Evolutionary conservation across 129 eudicot genomes (phyloP).

Genomic region (Lonicera japonica): DNA sequence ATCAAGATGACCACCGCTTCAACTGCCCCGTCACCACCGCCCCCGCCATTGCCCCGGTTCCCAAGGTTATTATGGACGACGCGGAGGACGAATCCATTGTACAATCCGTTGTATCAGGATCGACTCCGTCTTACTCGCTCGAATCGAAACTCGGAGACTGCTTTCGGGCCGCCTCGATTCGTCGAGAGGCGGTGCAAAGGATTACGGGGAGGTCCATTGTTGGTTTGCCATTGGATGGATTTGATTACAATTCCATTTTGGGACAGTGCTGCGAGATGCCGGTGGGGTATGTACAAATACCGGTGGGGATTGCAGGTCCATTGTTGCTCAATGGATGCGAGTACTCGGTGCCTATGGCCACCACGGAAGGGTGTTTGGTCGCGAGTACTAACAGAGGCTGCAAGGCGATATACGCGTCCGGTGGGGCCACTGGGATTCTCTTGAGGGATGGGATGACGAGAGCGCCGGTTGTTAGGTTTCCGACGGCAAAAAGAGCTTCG

Average conservation of each 20-base stretch:
- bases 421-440: conserved; percentile 46
- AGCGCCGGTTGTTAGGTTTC: conserved; percentile 50
- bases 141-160: conserved; percentile 36
- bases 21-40: conserved; percentile 2
- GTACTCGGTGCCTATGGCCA: conserved; percentile 44
- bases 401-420: conserved; percentile 36
- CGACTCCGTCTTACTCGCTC: conserved; percentile 31
- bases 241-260: conserved; percentile 39
- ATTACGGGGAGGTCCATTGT: conserved; percentile 22
- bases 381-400: conserved; percentile 52
- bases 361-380: conserved; percentile 54
- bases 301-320: conserved; percentile 50
- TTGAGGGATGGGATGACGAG: conserved; percentile 50
- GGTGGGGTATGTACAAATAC: conserved; percentile 38
- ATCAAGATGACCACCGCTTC: conserved; percentile 11
- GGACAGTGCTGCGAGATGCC: conserved; percentile 60
- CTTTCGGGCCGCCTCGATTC: conserved; percentile 33
- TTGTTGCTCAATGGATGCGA: conserved; percentile 46
- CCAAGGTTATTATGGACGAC: not conserved
- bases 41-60: conserved; percentile 5
- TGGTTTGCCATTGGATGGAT: conserved; percentile 37
- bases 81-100: conserved; percentile 37
- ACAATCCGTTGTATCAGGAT: conserved; percentile 26
- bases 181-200: conserved; percentile 41
- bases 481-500: conserved; percentile 34